A percentile compares a stretch with the other conserved stretches of the same genome.
Conservation (phyloP, 495 filamentous ascomycete species). For the Parachaetomium inaequale region DNA sequence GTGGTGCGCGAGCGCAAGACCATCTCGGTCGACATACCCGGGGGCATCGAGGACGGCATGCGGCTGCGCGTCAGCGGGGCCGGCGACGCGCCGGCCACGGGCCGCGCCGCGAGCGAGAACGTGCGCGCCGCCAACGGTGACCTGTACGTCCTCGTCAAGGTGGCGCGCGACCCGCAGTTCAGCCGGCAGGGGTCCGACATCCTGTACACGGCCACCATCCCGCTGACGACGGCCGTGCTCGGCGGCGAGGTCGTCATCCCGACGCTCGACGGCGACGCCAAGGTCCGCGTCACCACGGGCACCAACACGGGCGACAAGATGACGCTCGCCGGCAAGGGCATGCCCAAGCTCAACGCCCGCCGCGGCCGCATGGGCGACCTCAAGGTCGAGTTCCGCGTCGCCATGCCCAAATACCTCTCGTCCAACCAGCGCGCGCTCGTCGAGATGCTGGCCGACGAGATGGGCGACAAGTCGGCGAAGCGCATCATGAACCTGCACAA, state of each 20-base stretch:
- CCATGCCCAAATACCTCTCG: conserved; percentile 89
- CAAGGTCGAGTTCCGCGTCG: conserved; percentile 88
- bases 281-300: conserved; percentile 80
- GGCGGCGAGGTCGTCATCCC: conserved; percentile 87
- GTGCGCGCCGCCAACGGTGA: conserved; percentile 67
- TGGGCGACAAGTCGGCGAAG: conserved; percentile 86
- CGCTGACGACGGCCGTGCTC: conserved; percentile 86
- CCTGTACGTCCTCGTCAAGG: conserved; percentile 79
- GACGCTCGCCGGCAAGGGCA: conserved; percentile 81
- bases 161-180: conserved; percentile 82
- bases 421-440: conserved; percentile 85
- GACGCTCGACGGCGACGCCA: conserved; percentile 85
- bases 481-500: conserved; percentile 69
- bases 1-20: conserved; percentile 73
- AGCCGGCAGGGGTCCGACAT: conserved; percentile 81
- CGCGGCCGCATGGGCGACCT: conserved; percentile 69
- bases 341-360: conserved; percentile 68
- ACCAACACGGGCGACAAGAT: conserved; percentile 90
- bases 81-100: conserved; percentile 79
- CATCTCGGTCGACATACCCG: conserved; percentile 83
- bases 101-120: conserved; percentile 55
- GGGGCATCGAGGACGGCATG: conserved; percentile 95
- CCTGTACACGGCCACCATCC: conserved; percentile 85
- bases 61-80: conserved; percentile 73
- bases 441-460: conserved; percentile 93